Percentiles rank a stretch among this genome's conserved stretches.
phyloP scores from a whole-genome alignment of 2,329 filamentous ascomycete genomes.

The Zasmidium cellare region DNA sequence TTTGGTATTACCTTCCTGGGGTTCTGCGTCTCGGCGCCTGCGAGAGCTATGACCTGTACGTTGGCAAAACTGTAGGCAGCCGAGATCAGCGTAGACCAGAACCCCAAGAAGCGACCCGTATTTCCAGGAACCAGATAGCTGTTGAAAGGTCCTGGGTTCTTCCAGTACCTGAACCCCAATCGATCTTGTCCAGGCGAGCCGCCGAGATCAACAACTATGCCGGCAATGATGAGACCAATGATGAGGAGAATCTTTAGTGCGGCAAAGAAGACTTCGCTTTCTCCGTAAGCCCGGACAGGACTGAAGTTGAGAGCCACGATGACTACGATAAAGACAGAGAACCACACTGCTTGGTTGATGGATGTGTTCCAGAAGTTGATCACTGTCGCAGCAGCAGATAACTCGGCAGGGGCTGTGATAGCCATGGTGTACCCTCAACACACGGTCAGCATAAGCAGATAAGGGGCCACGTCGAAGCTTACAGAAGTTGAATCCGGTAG shows the following conservation, averaged over 20 bases:
- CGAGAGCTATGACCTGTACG: slow-evolving; percentile 18
- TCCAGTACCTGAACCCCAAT: slow-evolving; percentile 18
- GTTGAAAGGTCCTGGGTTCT: slow-evolving; percentile 17
- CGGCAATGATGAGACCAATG: slow-evolving; percentile 16
- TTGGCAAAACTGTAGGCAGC: slow-evolving; percentile 19
- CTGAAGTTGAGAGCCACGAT: slow-evolving; percentile 35
- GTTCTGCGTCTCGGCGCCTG: slow-evolving; percentile 35
- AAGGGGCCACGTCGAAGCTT: too few relatives aligned
- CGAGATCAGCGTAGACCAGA: slow-evolving; percentile 17
- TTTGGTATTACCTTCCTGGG: slow-evolving; percentile 45
- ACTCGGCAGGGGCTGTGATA: slow-evolving; percentile 17
- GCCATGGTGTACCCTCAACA: slow-evolving; percentile 27
- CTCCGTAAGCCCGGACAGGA: slow-evolving; percentile 19
- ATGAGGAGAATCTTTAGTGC: slow-evolving; percentile 18
- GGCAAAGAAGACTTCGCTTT: slow-evolving; percentile 21
- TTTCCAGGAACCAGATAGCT: slow-evolving; percentile 11
- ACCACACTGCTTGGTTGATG: slow-evolving; percentile 36
- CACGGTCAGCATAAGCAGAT: too few relatives aligned
- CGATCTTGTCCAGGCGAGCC: slow-evolving; percentile 13
- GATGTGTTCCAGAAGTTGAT: slow-evolving; percentile 31
- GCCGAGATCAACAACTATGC: slow-evolving; percentile 19
- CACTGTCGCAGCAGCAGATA: slow-evolving; percentile 19
- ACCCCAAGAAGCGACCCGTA: slow-evolving; percentile 24
- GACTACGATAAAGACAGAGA: slow-evolving; percentile 36
- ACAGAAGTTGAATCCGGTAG: slow-evolving; percentile 40